phyloP scores from a whole-genome alignment of 1,139 yeast genomes.

The Hansenula sp. region DNA sequence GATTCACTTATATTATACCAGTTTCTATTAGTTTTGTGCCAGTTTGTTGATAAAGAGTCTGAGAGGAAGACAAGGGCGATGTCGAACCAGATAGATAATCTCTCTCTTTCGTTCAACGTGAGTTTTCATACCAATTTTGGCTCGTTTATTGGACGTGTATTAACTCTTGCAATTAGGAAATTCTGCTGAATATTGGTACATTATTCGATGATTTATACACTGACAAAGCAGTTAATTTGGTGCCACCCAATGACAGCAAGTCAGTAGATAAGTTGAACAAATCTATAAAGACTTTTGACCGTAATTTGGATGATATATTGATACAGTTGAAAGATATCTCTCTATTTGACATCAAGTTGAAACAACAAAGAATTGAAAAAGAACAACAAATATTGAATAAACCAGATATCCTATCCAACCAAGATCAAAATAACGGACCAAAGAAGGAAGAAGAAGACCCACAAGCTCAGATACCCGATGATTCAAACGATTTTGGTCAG shows the following conservation, averaged over 20 bases:
- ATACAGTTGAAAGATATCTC: conserved; percentile 22
- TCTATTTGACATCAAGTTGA: conserved; percentile 15
- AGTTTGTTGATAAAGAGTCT: no score
- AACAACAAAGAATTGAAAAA: conserved; percentile 12
- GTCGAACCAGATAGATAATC: conserved; percentile 24
- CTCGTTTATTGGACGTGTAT: not conserved
- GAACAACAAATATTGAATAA: conserved; percentile 8
- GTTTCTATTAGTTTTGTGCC: no score
- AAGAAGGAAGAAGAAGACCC: conserved; percentile 7
- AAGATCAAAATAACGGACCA: conserved; percentile 15
- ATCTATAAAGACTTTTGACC: conserved; percentile 28
- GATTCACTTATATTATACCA: no score
- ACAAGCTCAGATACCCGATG: conserved; percentile 5
- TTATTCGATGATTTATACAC: conserved; percentile 18
- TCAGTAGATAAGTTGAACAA: conserved; percentile 15
- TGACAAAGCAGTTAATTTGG: conserved; percentile 22
- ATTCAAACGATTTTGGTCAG: conserved; percentile 9
- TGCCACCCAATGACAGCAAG: conserved; percentile 27
- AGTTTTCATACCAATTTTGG: conserved; percentile 1
- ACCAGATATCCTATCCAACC: conserved; percentile 5
- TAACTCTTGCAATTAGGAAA: conserved; percentile 15
- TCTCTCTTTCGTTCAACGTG: conserved; percentile 20
- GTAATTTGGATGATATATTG: conserved; percentile 16
- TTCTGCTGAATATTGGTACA: conserved; percentile 18
- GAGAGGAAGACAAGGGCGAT: no score